These are phyloP conservation scores for Rhynchospora breviuscula DNA, from an alignment of 176 grass and related monocot species.

Conservation along the genomic window DNA sequence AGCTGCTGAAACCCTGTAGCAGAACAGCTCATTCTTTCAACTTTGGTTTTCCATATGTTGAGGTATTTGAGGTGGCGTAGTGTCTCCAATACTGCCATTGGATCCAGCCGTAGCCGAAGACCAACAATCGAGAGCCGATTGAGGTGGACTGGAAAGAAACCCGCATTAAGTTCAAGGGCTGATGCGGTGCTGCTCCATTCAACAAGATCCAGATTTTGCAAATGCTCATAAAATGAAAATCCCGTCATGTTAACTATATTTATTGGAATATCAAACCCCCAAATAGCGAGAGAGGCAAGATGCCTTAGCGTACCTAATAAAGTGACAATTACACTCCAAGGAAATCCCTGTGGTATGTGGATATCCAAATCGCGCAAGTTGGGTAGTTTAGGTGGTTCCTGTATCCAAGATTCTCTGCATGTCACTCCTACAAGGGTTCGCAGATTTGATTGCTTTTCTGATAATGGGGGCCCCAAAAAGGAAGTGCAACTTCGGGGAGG, in stretches of 20 bases:
- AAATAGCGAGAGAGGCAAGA: not conserved
- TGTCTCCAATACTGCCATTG: not conserved
- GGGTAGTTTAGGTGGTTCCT: not conserved
- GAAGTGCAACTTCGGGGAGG: not conserved
- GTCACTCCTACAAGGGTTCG: not conserved
- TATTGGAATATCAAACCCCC: not conserved
- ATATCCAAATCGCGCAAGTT: not conserved
- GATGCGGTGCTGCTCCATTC: too few relatives aligned
- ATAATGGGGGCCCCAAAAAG: not conserved
- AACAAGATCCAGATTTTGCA: too few relatives aligned
- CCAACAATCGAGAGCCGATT: not conserved
- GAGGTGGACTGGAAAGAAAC: not conserved
- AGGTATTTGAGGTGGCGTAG: not conserved
- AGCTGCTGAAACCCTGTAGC: not conserved
- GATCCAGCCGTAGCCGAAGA: not conserved
- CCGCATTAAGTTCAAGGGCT: not conserved
- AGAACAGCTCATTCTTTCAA: not conserved
- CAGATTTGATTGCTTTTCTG: not conserved
- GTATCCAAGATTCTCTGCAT: not conserved
- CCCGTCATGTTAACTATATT: not conserved
- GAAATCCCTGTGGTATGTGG: not conserved
- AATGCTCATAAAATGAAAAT: not conserved
- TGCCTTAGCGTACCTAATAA: not conserved
- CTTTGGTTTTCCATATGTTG: not conserved
- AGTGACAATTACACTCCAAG: not conserved